These are phyloP conservation scores for Epichloe baconii DNA, from an alignment of 2,329 filamentous ascomycete genomes.

Conservation along the genomic window DNA sequence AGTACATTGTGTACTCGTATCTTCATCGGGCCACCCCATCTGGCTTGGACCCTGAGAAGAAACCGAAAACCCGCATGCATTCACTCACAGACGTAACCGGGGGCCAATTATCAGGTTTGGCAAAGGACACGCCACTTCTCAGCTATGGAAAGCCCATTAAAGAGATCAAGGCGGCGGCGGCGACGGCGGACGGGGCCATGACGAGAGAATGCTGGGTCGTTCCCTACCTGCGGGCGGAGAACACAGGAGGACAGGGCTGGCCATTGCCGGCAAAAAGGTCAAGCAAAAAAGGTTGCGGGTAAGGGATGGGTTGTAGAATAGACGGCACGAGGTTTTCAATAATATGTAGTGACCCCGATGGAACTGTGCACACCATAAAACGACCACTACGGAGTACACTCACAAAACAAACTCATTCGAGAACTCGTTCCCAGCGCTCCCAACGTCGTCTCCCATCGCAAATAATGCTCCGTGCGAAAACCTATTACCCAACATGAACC, in stretches of 20 bases:
- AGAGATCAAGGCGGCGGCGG: conserved; percentile 45
- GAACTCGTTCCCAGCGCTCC: too few relatives aligned
- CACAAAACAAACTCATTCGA: too few relatives aligned
- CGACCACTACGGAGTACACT: too few relatives aligned
- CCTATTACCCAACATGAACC: too few relatives aligned
- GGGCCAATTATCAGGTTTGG: conserved; percentile 62
- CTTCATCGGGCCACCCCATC: conserved; percentile 55
- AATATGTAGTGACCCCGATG: too few relatives aligned
- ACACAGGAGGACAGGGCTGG: conserved; percentile 59
- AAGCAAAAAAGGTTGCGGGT: conserved; percentile 60
- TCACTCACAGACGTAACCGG: conserved; percentile 69
- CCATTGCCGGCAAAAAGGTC: conserved; percentile 74
- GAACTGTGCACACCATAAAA: too few relatives aligned
- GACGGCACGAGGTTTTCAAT: background rate
- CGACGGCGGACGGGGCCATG: conserved; percentile 22
- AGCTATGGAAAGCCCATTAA: conserved; percentile 85
- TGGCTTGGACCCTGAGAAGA: conserved; percentile 38
- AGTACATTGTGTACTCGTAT: conserved; percentile 78
- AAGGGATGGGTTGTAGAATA: conserved; percentile 63
- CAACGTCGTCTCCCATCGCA: too few relatives aligned
- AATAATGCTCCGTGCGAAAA: too few relatives aligned
- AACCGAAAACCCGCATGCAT: conserved; percentile 72
- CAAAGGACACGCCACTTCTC: conserved; percentile 73
- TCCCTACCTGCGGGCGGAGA: conserved; percentile 60
- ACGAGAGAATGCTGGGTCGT: conserved; percentile 72